These are phyloP conservation scores for Zanthoxylum bungeanum DNA, from an alignment of 345 rosid genomes.

Conservation along the genomic window DNA sequence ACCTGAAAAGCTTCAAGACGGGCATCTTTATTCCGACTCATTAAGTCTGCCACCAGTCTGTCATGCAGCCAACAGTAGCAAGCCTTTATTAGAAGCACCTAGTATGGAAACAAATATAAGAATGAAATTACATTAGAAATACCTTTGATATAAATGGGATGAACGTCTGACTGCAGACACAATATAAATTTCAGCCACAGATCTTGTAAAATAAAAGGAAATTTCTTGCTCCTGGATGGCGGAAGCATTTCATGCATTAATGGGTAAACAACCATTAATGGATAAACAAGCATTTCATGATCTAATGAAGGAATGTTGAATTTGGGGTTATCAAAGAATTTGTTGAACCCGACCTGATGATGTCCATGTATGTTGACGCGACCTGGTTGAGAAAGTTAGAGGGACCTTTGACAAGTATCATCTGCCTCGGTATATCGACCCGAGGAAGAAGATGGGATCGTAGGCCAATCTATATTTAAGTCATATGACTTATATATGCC, in stretches of 20 bases:
- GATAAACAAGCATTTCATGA: too few species aligned
- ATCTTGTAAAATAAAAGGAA: constrained; percentile 1
- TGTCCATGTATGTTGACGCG: too few species aligned
- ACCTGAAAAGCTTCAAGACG: constrained; percentile 61
- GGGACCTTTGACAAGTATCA: too few species aligned
- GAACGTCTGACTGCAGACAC: constrained; percentile 72
- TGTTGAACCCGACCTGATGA: too few species aligned
- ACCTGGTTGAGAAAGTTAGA: too few species aligned
- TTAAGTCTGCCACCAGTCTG: constrained; percentile 61
- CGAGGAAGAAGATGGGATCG: too few species aligned
- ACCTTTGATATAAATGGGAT: constrained; percentile 50
- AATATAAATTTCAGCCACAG: constrained; percentile 22
- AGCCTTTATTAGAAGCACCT: constrained; percentile 7
- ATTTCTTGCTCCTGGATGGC: neutral
- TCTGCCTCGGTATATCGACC: too few species aligned
- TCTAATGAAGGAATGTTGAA: too few species aligned
- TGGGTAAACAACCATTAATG: neutral
- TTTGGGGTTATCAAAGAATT: too few species aligned
- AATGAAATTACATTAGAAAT: constrained; percentile 7
- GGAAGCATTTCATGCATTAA: neutral
- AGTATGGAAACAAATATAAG: neutral
- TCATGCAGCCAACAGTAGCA: constrained; percentile 15
- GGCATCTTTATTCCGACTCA: constrained; percentile 42
- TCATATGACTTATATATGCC: too few species aligned
- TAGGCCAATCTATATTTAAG: too few species aligned